Conservation (phyloP, 2,329 filamentous ascomycete genomes). For the Macrophomina pseudophaseolina region DNA sequence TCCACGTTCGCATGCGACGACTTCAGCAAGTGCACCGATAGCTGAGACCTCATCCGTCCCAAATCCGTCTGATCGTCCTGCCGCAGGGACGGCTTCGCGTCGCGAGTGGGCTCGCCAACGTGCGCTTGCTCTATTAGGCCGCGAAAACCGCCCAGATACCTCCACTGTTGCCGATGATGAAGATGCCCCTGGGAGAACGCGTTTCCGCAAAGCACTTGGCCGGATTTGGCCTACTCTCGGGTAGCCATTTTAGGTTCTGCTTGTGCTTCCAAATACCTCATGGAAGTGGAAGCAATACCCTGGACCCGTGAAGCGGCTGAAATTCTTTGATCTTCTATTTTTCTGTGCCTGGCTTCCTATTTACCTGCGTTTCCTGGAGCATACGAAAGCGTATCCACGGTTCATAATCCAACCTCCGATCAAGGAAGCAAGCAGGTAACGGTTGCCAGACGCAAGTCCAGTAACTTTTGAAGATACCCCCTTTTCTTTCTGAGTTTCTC, state of each 20-base stretch:
- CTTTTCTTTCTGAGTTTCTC: not conserved
- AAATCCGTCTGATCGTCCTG: slow-evolving; percentile 13
- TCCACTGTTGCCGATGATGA: slow-evolving; percentile 34
- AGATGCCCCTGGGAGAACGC: slow-evolving; percentile 29
- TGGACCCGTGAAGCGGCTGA: not conserved
- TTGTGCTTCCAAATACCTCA: not conserved
- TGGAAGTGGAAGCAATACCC: too few relatives aligned
- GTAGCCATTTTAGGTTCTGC: not conserved
- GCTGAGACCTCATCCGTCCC: slow-evolving; percentile 25
- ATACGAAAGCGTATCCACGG: not conserved
- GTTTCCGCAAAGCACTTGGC: slow-evolving; percentile 38
- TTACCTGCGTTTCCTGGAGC: not conserved
- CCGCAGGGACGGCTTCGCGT: slow-evolving; percentile 33
- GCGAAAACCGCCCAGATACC: slow-evolving; percentile 31
- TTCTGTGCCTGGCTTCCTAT: not conserved
- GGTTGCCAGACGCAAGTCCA: not conserved
- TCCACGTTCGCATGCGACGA: slow-evolving; percentile 20
- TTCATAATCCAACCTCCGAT: not conserved
- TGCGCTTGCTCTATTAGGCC: slow-evolving; percentile 51
- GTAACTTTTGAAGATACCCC: slow-evolving; percentile 19
- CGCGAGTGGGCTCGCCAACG: slow-evolving; percentile 54
- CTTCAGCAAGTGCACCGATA: slow-evolving; percentile 27
- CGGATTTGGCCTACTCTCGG: slow-evolving; percentile 42
- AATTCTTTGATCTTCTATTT: not conserved
- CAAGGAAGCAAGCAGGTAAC: not conserved